Base-by-base conservation (phyloP, 2,329 filamentous ascomycete species). In the Pseudocercospora crystallina region DNA sequence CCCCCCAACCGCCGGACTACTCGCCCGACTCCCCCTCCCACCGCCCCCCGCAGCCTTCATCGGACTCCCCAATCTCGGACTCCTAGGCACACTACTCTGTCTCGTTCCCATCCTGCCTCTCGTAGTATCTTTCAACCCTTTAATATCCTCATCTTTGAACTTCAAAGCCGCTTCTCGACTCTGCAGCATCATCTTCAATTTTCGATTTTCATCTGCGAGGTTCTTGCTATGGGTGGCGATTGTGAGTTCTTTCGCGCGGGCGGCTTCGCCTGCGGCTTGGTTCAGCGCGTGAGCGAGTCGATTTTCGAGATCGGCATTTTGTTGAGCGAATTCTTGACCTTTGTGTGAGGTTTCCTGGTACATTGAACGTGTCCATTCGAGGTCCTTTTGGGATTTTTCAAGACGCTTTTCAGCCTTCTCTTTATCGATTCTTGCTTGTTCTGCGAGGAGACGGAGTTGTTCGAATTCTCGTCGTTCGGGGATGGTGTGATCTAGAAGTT, bases 331-430 rank as follows among this genome's bases (percentile, higher is more conserved):
- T 12, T 73, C 71, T 11, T 71, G 70, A 2, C 75, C 76, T 1
- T 72, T 65, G 30, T 75, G 74, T 8, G 80, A 81, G 1, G 79
- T 77, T 15, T 78, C 73, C 59, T 86, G 84, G 60, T 87, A 88
- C 8, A 77, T 71, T 3, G 74, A 73, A 45, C 80, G 77, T 10
- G 76, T 71, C 60, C 83, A 88, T 1, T 83, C 80, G 20, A 77
- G 70, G 3, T 83, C 80, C 11, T 71, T 72, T 26, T 78, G 68
- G 1, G 66, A 55, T 11, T 59, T 66, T 30, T 64, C 54, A 10
- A 72, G 65, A 7, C 64, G 59, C 33, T 62, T 62, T 8, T 65
- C 57, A 5, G 66, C 56, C 36, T 64, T 62, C 10, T 60, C 53
- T 36, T 61, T 63, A 36, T 66, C 63, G 5, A 40, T 39, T 17